Evolutionary conservation across 768 basidiomycete species (phyloP).

Genomic region (Crucibulum laeve): DNA sequence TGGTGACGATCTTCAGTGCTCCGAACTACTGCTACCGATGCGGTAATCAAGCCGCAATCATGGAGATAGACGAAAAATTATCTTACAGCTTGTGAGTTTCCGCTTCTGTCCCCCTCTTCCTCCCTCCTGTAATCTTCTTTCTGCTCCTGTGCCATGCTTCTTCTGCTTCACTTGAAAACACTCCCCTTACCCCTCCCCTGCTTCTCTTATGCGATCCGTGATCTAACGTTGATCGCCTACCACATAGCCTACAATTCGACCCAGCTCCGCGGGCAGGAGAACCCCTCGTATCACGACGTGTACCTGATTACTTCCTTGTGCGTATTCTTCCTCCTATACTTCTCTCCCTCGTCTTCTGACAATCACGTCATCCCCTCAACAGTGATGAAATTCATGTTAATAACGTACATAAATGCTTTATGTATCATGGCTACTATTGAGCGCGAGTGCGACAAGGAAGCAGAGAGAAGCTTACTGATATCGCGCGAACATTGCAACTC

Average conservation of each 20-base stretch:
- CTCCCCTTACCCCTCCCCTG: conserved; percentile 4
- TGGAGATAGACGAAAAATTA: conserved; percentile 99
- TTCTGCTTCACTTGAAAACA: not conserved
- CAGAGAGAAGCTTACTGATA: no score
- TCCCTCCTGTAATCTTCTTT: not conserved
- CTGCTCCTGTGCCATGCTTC: not conserved
- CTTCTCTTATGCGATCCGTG: conserved; percentile 2
- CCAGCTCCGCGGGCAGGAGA: conserved; percentile 98
- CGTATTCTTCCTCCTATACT: conserved; percentile 19
- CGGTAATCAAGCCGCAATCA: conserved; percentile 99
- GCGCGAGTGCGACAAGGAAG: no score
- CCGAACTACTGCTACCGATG: conserved; percentile 99
- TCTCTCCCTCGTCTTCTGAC: conserved; percentile 2
- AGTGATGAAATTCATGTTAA: conserved; percentile 23
- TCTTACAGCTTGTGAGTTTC: conserved; percentile 84
- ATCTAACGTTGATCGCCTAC: not conserved
- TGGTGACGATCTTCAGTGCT: conserved; percentile 99
- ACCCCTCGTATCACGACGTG: conserved; percentile 93
- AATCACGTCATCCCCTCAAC: not conserved
- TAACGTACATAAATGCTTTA: conserved; percentile 6
- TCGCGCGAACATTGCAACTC: no score
- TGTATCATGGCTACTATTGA: no score
- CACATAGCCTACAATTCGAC: conserved; percentile 93
- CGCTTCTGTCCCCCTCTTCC: conserved; percentile 1
- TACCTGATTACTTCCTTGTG: conserved; percentile 92